Percentiles rank a stretch among this genome's conserved stretches.
These are phyloP conservation scores for Lachancea sp. DNA, from an alignment of 805 yeast genomes.

Conservation along the genomic window DNA sequence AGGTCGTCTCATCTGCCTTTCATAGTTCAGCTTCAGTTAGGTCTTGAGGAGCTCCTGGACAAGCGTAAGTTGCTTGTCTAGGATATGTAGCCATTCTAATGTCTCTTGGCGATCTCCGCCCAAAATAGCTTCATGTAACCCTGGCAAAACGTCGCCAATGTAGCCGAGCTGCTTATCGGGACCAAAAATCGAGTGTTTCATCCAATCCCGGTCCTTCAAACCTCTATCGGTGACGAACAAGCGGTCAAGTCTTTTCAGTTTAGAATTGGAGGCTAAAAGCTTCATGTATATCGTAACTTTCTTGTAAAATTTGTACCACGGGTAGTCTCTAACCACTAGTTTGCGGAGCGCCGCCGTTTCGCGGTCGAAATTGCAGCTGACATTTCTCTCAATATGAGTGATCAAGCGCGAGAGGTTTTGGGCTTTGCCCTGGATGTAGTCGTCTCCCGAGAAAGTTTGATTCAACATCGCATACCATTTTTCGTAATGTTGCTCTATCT, in stretches of 20 bases:
- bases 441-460: slow-evolving; percentile 19
- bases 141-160: slow-evolving; percentile 51
- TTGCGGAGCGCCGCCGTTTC: slow-evolving; percentile 43
- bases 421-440: slow-evolving; percentile 7
- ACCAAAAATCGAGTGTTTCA: slow-evolving; percentile 58
- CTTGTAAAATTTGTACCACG: slow-evolving; percentile 63
- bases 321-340: slow-evolving; percentile 56
- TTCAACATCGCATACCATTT: slow-evolving; percentile 20
- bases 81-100: slow-evolving; percentile 40
- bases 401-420: not conserved
- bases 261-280: slow-evolving; percentile 48
- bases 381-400: not conserved
- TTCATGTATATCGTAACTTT: slow-evolving; percentile 56
- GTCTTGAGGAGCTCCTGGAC: slow-evolving; percentile 11
- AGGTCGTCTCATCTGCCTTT: not conserved
- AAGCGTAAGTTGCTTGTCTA: slow-evolving; percentile 29
- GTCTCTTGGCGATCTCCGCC: slow-evolving; percentile 41
- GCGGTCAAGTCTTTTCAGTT: slow-evolving; percentile 49
- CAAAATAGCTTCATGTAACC: slow-evolving; percentile 49
- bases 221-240: slow-evolving; percentile 45
- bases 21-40: not conserved
- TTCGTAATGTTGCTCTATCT: slow-evolving; percentile 36
- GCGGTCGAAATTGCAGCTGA: slow-evolving; percentile 42
- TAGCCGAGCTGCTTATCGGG: slow-evolving; percentile 49
- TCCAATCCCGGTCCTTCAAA: slow-evolving; percentile 47